phyloP scores from a whole-genome alignment of 192 early-diverging fungal genomes.

The Backusella morwellensis region DNA sequence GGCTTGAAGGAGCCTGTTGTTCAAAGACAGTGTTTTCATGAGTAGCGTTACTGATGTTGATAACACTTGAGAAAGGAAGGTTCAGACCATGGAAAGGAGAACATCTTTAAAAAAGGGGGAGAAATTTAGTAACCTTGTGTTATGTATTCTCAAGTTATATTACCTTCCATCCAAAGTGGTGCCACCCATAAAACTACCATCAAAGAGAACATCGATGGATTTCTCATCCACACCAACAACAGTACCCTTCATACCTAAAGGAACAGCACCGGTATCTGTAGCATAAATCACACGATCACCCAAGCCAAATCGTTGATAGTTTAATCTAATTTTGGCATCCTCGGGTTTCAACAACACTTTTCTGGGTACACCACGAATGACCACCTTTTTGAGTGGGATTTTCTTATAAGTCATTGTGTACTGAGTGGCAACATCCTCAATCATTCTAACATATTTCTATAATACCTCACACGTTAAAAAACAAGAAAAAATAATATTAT shows the following conservation, averaged over 20 bases:
- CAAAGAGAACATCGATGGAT: conserved; percentile 86
- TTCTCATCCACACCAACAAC: conserved; percentile 78
- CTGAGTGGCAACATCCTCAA: conserved; percentile 57
- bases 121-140: neutral
- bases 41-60: conserved; percentile 6
- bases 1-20: neutral
- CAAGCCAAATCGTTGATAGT: conserved; percentile 74
- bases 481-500: neutral
- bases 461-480: neutral
- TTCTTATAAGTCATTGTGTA: conserved; percentile 38
- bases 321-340: conserved; percentile 71
- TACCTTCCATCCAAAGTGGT: conserved; percentile 70
- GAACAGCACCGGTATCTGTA: conserved; percentile 68
- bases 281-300: conserved; percentile 87
- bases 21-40: conserved; percentile 4
- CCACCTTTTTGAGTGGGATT: conserved; percentile 39
- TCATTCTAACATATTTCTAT: conserved; percentile 38
- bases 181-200: conserved; percentile 78
- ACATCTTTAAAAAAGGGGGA: neutral
- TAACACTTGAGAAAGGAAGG: neutral
- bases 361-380: conserved; percentile 48
- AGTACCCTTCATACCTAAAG: conserved; percentile 80
- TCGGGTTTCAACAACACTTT: conserved; percentile 72
- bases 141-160: neutral
- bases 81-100: conserved; percentile 7